phyloP scores from a whole-genome alignment of 352 stramenopile species.

The Hyaloperonospora brassicae region DNA sequence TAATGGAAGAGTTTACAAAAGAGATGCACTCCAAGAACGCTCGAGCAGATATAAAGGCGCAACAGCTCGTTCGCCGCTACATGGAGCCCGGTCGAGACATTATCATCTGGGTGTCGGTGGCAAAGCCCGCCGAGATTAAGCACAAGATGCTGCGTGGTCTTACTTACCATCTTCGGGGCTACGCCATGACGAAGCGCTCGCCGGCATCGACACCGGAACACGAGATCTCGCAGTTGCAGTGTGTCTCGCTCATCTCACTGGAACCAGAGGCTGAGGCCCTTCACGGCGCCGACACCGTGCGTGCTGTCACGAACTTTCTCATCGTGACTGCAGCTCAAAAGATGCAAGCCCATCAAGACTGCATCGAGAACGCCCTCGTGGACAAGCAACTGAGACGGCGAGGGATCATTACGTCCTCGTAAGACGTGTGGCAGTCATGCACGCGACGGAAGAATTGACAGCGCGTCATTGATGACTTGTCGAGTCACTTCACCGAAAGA shows the following conservation, averaged over 20 bases:
- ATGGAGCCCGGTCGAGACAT: constrained; percentile 40
- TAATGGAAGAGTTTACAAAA: constrained; percentile 45
- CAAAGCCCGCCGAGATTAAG: constrained; percentile 39
- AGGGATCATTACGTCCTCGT: not conserved
- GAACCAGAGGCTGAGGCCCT: constrained; percentile 18
- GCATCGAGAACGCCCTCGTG: constrained; percentile 25
- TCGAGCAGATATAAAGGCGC: constrained; percentile 37
- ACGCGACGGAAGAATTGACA: not conserved
- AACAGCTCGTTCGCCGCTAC: constrained; percentile 49
- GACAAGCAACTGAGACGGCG: constrained; percentile 7
- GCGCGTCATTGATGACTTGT: not conserved
- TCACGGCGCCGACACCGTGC: constrained; percentile 20
- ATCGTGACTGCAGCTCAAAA: constrained; percentile 24
- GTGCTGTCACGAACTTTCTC: constrained; percentile 30
- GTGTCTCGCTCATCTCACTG: constrained; percentile 25
- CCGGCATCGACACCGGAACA: constrained; percentile 12
- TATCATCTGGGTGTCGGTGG: constrained; percentile 32
- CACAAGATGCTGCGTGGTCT: constrained; percentile 29
- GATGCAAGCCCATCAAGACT: constrained; percentile 27
- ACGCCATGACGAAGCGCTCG: constrained; percentile 33
- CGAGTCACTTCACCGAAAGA: too few relatives aligned
- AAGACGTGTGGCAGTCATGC: not conserved
- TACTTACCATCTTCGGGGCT: constrained; percentile 44
- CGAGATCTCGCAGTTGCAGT: constrained; percentile 22
- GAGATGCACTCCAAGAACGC: constrained; percentile 41